These are phyloP conservation scores for Clavaria fumosa DNA, from an alignment of 768 basidiomycete species.

Conservation along the genomic window DNA sequence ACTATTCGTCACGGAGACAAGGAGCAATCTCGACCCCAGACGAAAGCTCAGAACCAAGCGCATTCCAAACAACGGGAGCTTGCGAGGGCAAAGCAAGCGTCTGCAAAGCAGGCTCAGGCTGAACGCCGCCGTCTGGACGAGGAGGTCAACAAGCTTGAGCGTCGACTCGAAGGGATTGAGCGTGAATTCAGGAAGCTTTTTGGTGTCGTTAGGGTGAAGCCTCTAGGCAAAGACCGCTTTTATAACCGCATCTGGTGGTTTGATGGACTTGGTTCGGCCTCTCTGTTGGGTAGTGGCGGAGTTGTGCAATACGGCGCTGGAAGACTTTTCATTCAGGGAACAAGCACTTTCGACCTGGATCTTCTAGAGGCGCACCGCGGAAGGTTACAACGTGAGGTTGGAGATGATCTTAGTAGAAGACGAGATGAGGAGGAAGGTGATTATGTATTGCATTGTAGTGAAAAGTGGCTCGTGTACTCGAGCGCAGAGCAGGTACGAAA, in stretches of 20 bases:
- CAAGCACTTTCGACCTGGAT: slow-evolving; percentile 66
- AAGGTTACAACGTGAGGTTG: slow-evolving; percentile 40
- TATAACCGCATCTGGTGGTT: slow-evolving; percentile 98
- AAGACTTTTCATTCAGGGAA: slow-evolving; percentile 85
- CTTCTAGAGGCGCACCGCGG: too few relatives aligned
- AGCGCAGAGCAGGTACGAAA: slow-evolving; percentile 72
- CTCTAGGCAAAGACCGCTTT: slow-evolving; percentile 85
- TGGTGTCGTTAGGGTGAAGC: slow-evolving; percentile 73
- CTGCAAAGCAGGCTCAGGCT: slow-evolving; percentile 64
- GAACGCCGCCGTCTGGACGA: slow-evolving; percentile 79
- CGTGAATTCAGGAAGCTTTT: slow-evolving; percentile 86
- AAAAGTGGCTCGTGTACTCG: slow-evolving; percentile 87
- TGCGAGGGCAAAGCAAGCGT: slow-evolving; percentile 61
- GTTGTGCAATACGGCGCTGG: slow-evolving; percentile 78
- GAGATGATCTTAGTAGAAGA: slow-evolving; percentile 42
- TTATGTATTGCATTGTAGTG: slow-evolving; percentile 51
- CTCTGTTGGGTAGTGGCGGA: slow-evolving; percentile 64
- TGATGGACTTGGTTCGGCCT: slow-evolving; percentile 83
- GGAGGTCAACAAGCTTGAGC: slow-evolving; percentile 71
- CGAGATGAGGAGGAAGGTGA: slow-evolving; percentile 69
- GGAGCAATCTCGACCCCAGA: too few relatives aligned
- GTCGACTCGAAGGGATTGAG: slow-evolving; percentile 74
- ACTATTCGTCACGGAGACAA: slow-evolving; percentile 36
- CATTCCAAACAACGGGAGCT: slow-evolving; percentile 73
- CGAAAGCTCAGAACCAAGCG: slow-evolving; percentile 39